Base-by-base conservation (phyloP, 1,284 basidiomycete species). In the Phlebopus sp. region DNA sequence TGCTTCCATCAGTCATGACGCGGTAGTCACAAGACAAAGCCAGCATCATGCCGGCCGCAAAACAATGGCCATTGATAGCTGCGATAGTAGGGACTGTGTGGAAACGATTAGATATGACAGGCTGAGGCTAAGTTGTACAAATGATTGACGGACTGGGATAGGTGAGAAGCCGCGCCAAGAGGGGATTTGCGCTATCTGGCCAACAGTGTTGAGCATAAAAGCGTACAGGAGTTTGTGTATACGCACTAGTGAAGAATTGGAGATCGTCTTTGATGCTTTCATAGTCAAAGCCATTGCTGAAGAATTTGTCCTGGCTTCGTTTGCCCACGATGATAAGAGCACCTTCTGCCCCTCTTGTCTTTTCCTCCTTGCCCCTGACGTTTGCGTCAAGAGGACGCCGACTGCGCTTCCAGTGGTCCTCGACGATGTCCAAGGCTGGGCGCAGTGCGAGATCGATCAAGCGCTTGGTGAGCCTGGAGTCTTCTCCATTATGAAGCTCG, bases 21-120 rank as follows among this genome's bases (percentile, higher is more conserved):
- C 94, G 81, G 69, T 92, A 96, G 67, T 97, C 94, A 65, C 92
- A 96, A 4, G 78, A 78, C 43, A 95, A 70, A 1, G 89, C 79
- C 18, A 96, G 72, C 59, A 92, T 82, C 63, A 92, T 84, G 14
- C 84, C 94, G 10, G 78, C 94, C 2, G 94, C 94, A 64, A 92
- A 97, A 48, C 85, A 87, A 62, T 97, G 94, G 0, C 94, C 94
- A 62, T 95, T 96, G 59, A 97, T 82, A 3, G 91, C 90, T 25
- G 91, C 90, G 52, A 97, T 79, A 4, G 86, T 90, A 0, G 88
- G 86, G 42, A 90, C 87, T 90, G 52, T 11, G 5, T 14, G 13
- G 39, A 39, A 48, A 54, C 8, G 38, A 19, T 50, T 42, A 50
- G 41, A 31, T 48, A 31, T 38, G 29, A 29, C 10, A 35, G 21